These are phyloP conservation scores for Xylaria bambusicola DNA, from an alignment of 495 filamentous ascomycete species.

Conservation along the genomic window DNA sequence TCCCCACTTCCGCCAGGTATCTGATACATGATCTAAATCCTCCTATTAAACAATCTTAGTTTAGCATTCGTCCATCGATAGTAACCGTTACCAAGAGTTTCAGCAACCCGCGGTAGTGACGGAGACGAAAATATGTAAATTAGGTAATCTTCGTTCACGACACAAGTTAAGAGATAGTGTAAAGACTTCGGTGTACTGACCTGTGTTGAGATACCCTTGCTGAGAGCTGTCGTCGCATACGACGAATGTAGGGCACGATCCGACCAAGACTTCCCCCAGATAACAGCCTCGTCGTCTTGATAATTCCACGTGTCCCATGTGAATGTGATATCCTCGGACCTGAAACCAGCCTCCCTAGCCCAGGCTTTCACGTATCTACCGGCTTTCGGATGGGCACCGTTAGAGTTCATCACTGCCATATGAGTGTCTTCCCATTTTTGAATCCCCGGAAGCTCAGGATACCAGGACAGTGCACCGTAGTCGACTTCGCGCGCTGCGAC, in stretches of 20 bases:
- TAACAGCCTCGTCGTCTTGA: constrained; percentile 44
- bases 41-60: constrained; percentile 11
- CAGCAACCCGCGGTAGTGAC: no score
- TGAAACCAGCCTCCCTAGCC: constrained; percentile 53
- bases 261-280: constrained; percentile 51
- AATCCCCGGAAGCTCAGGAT: constrained; percentile 47
- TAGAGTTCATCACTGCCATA: constrained; percentile 37
- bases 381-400: constrained; percentile 53
- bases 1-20: constrained; percentile 48
- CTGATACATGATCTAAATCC: constrained; percentile 46
- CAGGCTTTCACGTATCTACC: constrained; percentile 52
- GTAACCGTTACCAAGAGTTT: no score
- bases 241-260: constrained; percentile 43
- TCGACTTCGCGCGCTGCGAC: constrained; percentile 55
- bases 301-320: constrained; percentile 50
- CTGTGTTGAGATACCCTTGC: constrained; percentile 38
- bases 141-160: no score
- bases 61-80: no score
- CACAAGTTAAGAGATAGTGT: no score
- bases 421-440: constrained; percentile 44
- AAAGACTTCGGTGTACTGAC: no score
- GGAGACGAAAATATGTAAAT: no score
- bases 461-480: constrained; percentile 46
- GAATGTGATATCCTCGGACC: constrained; percentile 33
- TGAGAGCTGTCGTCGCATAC: constrained; percentile 42